Evolutionary conservation across 495 filamentous ascomycete genomes (phyloP).

Genomic region (Ramalina intermedia): DNA sequence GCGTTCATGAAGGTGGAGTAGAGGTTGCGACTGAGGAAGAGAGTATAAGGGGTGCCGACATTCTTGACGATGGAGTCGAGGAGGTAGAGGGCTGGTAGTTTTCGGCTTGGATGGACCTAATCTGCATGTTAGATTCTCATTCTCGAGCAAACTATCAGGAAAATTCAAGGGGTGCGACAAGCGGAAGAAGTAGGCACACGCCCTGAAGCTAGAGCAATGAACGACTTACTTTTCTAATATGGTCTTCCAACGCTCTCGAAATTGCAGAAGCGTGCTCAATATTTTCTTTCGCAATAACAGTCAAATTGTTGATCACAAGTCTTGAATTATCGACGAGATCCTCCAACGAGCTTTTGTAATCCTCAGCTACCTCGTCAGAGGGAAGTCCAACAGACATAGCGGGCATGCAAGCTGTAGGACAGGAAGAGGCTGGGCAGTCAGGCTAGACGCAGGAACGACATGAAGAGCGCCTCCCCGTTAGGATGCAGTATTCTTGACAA

Average conservation of each 20-base stretch:
- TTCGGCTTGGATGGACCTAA: slow-evolving; percentile 71
- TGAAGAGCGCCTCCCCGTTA: slow-evolving; percentile 6
- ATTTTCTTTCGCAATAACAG: slow-evolving; percentile 90
- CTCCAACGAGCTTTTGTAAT: slow-evolving; percentile 85
- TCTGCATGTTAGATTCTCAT: background rate
- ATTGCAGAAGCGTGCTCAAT: slow-evolving; percentile 88
- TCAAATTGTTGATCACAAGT: slow-evolving; percentile 88
- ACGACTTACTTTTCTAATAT: slow-evolving; percentile 77
- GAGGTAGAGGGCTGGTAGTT: slow-evolving; percentile 90
- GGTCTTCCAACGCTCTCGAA: slow-evolving; percentile 72
- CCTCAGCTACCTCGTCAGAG: slow-evolving; percentile 83
- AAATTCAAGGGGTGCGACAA: background rate
- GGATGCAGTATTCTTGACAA: slow-evolving; percentile 5
- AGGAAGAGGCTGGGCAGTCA: slow-evolving; percentile 2
- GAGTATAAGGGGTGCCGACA: slow-evolving; percentile 90
- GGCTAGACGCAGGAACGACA: slow-evolving; percentile 10
- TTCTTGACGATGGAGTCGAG: slow-evolving; percentile 98
- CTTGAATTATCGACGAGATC: slow-evolving; percentile 80
- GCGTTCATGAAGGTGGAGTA: slow-evolving; percentile 93
- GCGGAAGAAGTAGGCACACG: background rate
- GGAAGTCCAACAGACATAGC: slow-evolving; percentile 58
- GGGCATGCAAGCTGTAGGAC: slow-evolving; percentile 15
- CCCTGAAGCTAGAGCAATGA: background rate
- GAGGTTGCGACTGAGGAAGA: slow-evolving; percentile 82
- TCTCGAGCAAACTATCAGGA: background rate